phyloP scores from a whole-genome alignment of 495 filamentous ascomycete species.

The Astrocystis sublimbata region DNA sequence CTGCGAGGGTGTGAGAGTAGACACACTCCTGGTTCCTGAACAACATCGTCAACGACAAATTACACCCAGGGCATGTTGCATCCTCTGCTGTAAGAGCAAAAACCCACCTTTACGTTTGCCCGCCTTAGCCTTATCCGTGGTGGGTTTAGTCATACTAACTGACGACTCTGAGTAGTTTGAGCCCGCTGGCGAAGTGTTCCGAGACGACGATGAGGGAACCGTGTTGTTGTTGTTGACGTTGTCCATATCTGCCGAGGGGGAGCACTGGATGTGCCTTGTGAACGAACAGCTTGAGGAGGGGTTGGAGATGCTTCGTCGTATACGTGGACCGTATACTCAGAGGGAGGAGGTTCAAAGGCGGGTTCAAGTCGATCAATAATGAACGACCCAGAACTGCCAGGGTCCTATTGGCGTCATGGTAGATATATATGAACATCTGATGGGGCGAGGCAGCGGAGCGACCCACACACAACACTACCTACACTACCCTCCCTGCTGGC shows the following conservation, averaged over 20 bases:
- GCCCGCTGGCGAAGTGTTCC: slow-evolving; percentile 12
- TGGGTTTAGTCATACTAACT: slow-evolving; percentile 18
- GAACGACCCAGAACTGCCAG: slow-evolving; percentile 4
- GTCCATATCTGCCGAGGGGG: slow-evolving; percentile 10
- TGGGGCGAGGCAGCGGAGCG: slow-evolving; percentile 12
- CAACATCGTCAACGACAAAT: background rate
- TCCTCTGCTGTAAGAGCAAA: background rate
- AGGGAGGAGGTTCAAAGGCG: slow-evolving; percentile 12
- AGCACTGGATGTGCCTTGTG: background rate
- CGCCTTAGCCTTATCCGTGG: slow-evolving; percentile 4
- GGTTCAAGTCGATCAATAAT: slow-evolving; percentile 14
- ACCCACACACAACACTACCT: slow-evolving; percentile 12
- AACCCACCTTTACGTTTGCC: slow-evolving; percentile 24
- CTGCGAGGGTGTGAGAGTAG: slow-evolving; percentile 71
- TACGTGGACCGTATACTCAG: background rate
- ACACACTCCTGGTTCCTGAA: slow-evolving; percentile 65
- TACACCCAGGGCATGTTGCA: background rate
- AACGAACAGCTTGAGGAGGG: background rate
- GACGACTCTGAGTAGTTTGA: slow-evolving; percentile 15
- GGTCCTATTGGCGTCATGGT: slow-evolving; percentile 22
- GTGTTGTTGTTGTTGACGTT: background rate
- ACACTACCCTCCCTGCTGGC: slow-evolving; percentile 10
- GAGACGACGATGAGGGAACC: slow-evolving; percentile 14
- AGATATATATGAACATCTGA: slow-evolving; percentile 18
- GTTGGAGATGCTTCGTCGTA: background rate